Evolutionary conservation across 192 early-diverging fungal species (phyloP).

Genomic region (Chytriomyces sp.): DNA sequence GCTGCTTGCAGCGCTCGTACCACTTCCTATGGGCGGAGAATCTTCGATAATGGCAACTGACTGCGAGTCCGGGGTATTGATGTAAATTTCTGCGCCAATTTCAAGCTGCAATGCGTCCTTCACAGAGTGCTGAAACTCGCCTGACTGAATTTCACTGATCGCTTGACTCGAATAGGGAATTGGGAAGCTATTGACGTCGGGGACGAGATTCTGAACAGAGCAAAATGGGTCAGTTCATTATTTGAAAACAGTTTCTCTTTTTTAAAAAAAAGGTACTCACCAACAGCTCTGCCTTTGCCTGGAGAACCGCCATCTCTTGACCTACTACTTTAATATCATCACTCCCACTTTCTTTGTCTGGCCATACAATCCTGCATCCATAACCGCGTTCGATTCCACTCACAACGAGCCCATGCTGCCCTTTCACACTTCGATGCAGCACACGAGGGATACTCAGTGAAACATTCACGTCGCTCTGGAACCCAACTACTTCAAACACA

Average conservation of each 20-base stretch:
- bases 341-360: slow-evolving; percentile 67
- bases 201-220: slow-evolving; percentile 48
- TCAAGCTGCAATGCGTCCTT: slow-evolving; percentile 33
- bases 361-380: slow-evolving; percentile 65
- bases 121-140: slow-evolving; percentile 51
- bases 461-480: slow-evolving; percentile 55
- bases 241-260: background rate
- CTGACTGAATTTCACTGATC: slow-evolving; percentile 44
- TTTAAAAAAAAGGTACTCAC: slow-evolving; percentile 43
- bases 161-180: slow-evolving; percentile 57
- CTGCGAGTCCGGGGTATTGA: slow-evolving; percentile 34
- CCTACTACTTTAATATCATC: slow-evolving; percentile 64
- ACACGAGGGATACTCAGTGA: slow-evolving; percentile 62
- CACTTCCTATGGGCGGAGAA: background rate
- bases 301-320: slow-evolving; percentile 61
- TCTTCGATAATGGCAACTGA: background rate
- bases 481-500: slow-evolving; percentile 67
- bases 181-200: slow-evolving; percentile 58
- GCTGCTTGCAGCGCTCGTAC: background rate
- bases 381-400: slow-evolving; percentile 62
- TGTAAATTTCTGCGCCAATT: slow-evolving; percentile 40
- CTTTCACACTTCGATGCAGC: slow-evolving; percentile 62
- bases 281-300: slow-evolving; percentile 60
- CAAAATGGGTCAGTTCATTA: background rate
- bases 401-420: slow-evolving; percentile 51